These are phyloP conservation scores for Flaveria floridana DNA, from an alignment of 140 eudicot species.

Conservation along the genomic window DNA sequence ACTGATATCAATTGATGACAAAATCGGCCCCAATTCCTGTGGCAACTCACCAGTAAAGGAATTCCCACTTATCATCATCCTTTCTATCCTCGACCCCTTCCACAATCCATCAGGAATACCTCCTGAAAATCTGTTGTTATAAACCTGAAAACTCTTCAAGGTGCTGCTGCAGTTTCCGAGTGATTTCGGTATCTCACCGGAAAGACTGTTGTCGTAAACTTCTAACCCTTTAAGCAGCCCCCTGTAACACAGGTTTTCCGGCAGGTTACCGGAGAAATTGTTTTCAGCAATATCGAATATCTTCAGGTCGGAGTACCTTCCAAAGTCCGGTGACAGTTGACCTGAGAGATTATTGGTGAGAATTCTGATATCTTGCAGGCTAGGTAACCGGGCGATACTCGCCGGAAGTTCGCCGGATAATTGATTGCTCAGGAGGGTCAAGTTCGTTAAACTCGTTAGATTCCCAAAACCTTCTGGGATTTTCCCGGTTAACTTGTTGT, in stretches of 20 bases:
- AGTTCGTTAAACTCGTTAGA: conserved; percentile 39
- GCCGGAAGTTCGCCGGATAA: conserved; percentile 68
- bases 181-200: conserved; percentile 60
- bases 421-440: conserved; percentile 47
- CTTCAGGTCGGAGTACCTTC: conserved; percentile 54
- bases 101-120: conserved; percentile 61
- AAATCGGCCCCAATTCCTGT: conserved; percentile 28
- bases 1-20: conserved; percentile 44
- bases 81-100: conserved; percentile 40
- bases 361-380: conserved; percentile 39
- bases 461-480: conserved; percentile 57
- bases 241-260: conserved; percentile 51
- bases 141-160: conserved; percentile 40
- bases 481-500: conserved; percentile 50
- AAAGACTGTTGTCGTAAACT: conserved; percentile 53
- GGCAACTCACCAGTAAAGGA: conserved; percentile 64
- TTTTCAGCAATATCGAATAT: conserved; percentile 53
- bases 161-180: conserved; percentile 52
- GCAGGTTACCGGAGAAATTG: conserved; percentile 49
- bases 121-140: conserved; percentile 51
- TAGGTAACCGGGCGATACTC: conserved; percentile 51
- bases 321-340: conserved; percentile 67
- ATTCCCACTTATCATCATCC: conserved; percentile 41
- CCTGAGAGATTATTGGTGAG: conserved; percentile 59
- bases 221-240: conserved; percentile 42